These are phyloP conservation scores for Hylodesmum podocarpum DNA, from an alignment of 306 rosid species.

Conservation along the genomic window DNA sequence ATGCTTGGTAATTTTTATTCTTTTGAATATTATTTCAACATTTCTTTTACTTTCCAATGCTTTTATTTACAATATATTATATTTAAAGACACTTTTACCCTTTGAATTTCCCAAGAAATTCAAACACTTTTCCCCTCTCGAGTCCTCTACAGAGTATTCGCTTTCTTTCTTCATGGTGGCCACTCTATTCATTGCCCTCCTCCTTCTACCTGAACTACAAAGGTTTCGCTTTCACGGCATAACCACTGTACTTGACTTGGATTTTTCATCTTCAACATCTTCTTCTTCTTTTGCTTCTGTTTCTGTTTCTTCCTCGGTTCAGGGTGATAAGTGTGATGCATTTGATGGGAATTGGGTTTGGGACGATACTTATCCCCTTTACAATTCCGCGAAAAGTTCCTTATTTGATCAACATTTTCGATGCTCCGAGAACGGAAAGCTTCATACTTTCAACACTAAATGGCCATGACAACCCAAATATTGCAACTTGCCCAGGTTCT, in stretches of 20 bases:
- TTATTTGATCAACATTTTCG: conserved; percentile 75
- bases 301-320: conserved; percentile 17
- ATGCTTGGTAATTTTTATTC: no score
- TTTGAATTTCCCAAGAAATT: conserved; percentile 52
- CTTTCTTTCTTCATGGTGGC: conserved; percentile 50
- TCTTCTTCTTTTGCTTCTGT: neutral
- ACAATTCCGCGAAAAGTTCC: conserved; percentile 60
- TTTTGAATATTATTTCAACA: no score
- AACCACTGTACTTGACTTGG: conserved; percentile 29
- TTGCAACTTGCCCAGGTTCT: conserved; percentile 88
- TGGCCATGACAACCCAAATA: conserved; percentile 91
- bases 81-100: no score
- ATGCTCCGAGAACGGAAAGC: conserved; percentile 74
- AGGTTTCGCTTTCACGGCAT: conserved; percentile 42
- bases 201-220: conserved; percentile 59
- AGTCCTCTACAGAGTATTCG: conserved; percentile 47
- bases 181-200: conserved; percentile 47
- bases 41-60: no score
- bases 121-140: conserved; percentile 64
- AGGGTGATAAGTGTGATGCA: conserved; percentile 55
- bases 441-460: conserved; percentile 66
- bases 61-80: no score
- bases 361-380: conserved; percentile 87
- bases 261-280: neutral
- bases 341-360: conserved; percentile 89